phyloP scores from a whole-genome alignment of 2,329 filamentous ascomycete species.

The Fusarium coffeatum region DNA sequence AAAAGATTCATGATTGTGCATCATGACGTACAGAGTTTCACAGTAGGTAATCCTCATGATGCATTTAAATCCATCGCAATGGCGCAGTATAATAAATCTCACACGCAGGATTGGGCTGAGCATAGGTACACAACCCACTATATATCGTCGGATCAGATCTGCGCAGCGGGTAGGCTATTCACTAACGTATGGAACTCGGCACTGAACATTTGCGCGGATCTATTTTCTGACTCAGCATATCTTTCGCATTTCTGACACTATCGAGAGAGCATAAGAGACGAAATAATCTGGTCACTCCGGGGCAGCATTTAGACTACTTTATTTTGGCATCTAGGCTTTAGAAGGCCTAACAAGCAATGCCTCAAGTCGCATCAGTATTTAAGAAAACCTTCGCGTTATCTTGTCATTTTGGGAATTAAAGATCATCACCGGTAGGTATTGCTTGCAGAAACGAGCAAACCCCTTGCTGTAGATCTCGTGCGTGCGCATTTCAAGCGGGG shows the following conservation, averaged over 20 bases:
- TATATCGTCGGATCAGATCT: slow-evolving; percentile 8
- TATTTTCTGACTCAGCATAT: not conserved
- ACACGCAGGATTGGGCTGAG: slow-evolving; percentile 2
- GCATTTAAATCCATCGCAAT: not conserved
- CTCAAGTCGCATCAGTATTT: not conserved
- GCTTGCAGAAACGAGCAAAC: not conserved
- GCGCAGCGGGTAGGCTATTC: not conserved
- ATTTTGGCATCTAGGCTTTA: too few relatives aligned
- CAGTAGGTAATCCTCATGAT: not conserved
- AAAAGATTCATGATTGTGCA: not conserved
- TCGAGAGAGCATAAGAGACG: not conserved
- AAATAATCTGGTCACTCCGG: too few relatives aligned
- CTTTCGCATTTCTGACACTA: not conserved
- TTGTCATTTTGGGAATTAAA: not conserved
- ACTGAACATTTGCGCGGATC: not conserved
- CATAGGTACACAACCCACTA: not conserved
- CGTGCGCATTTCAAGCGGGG: slow-evolving; percentile 6
- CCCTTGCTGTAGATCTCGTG: slow-evolving; percentile 8
- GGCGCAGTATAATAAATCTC: slow-evolving; percentile 7
- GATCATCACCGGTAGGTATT: not conserved
- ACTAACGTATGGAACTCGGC: too few relatives aligned
- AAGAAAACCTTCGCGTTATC: not conserved
- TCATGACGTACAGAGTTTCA: not conserved
- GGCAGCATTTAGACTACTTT: too few relatives aligned
- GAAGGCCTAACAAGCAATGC: too few relatives aligned